phyloP scores from a whole-genome alignment of 495 filamentous ascomycete species.

The Hypoxylon intermedium region DNA sequence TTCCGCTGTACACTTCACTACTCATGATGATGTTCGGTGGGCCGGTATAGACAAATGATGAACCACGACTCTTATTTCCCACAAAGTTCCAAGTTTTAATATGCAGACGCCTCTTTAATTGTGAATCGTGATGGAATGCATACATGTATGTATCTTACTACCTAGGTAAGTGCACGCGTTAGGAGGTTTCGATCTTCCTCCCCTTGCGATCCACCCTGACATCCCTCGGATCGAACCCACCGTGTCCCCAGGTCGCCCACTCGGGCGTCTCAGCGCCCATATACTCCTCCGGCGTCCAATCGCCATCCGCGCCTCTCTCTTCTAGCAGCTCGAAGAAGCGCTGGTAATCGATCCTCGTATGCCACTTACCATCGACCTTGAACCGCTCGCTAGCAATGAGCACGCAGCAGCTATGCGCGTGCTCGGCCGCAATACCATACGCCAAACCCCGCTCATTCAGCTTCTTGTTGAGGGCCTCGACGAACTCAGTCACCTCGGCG shows the following conservation, averaged over 20 bases:
- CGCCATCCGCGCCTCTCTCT: slow-evolving; percentile 65
- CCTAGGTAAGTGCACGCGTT: slow-evolving; percentile 11
- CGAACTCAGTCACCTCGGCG: slow-evolving; percentile 82
- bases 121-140: neutral
- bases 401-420: slow-evolving; percentile 91
- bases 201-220: slow-evolving; percentile 84
- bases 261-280: slow-evolving; percentile 81
- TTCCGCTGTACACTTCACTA: slow-evolving; percentile 26
- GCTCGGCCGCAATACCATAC: slow-evolving; percentile 94
- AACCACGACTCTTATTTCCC: slow-evolving; percentile 26
- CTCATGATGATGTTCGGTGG: slow-evolving; percentile 24
- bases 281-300: slow-evolving; percentile 89
- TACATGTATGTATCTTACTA: neutral
- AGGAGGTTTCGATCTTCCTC: slow-evolving; percentile 48
- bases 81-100: slow-evolving; percentile 6
- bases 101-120: slow-evolving; percentile 1
- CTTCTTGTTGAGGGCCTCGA: slow-evolving; percentile 70
- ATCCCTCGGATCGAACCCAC: slow-evolving; percentile 92
- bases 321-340: slow-evolving; percentile 87
- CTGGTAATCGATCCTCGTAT: slow-evolving; percentile 88
- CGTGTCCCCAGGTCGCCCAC: slow-evolving; percentile 94
- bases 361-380: slow-evolving; percentile 76
- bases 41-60: slow-evolving; percentile 43
- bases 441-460: slow-evolving; percentile 70
- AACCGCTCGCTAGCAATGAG: slow-evolving; percentile 83